phyloP scores from a whole-genome alignment of 2,329 filamentous ascomycete genomes.

The Claviceps spartinae region DNA sequence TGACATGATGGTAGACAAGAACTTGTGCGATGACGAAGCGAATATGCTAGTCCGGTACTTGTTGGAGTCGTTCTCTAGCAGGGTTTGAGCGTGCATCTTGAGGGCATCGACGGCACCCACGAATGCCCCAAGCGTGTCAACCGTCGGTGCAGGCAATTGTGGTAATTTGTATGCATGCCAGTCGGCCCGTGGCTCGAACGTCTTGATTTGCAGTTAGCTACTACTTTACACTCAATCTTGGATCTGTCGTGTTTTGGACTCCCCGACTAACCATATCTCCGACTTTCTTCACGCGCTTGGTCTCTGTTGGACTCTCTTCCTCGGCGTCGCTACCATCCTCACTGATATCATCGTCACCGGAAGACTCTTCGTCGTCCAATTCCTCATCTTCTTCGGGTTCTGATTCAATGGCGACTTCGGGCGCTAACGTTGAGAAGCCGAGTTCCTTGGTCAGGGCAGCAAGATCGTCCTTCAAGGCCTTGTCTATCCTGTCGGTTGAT shows the following conservation, averaged over 20 bases:
- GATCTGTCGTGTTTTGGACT: neutral
- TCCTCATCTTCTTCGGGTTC: constrained; percentile 22
- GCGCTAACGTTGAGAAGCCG: constrained; percentile 21
- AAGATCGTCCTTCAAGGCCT: constrained; percentile 23
- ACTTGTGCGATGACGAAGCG: constrained; percentile 81
- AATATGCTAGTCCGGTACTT: constrained; percentile 62
- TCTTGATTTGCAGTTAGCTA: constrained; percentile 27
- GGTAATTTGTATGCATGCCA: constrained; percentile 37
- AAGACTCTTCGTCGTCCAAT: constrained; percentile 14
- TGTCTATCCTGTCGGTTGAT: constrained; percentile 26
- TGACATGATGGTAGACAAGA: constrained; percentile 92
- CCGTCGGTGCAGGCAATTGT: constrained; percentile 28
- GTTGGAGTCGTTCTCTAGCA: constrained; percentile 67
- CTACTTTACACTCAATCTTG: constrained; percentile 3
- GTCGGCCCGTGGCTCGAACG: constrained; percentile 43
- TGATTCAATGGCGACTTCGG: constrained; percentile 24
- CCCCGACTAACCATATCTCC: constrained; percentile 21
- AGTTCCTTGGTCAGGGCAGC: constrained; percentile 26
- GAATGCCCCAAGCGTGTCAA: constrained; percentile 32
- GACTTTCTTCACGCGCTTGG: constrained; percentile 13
- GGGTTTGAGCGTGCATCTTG: constrained; percentile 55
- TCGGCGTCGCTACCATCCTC: constrained; percentile 19
- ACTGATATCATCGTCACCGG: constrained; percentile 13
- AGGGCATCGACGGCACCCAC: constrained; percentile 33
- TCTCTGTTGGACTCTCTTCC: constrained; percentile 16